phyloP scores from a whole-genome alignment of 148 eudicot genomes.

The Rhododendron kiyosumense region DNA sequence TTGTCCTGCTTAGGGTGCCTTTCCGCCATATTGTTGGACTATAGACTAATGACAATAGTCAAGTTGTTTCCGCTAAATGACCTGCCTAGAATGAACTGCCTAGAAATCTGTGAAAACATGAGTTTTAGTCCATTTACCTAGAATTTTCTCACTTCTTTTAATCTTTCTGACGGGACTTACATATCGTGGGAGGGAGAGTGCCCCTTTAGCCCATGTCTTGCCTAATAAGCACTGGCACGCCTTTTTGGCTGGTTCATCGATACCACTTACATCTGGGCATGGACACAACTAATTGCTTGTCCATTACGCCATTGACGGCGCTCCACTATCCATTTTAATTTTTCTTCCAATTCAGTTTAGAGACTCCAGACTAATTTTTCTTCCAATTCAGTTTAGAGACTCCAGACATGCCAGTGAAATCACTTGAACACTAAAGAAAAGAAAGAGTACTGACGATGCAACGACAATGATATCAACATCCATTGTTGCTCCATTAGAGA shows the following conservation, averaged over 20 bases:
- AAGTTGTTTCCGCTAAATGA: no score
- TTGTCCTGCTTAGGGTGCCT: neutral
- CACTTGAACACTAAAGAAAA: neutral
- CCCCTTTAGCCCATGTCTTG: neutral
- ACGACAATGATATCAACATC: no score
- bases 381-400: neutral
- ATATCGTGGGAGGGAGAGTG: neutral
- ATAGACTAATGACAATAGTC: no score
- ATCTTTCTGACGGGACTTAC: neutral
- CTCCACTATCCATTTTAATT: neutral
- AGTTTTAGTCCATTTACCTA: no score
- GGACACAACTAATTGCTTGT: neutral
- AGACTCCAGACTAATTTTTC: neutral
- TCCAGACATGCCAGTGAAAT: neutral
- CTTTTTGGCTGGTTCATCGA: neutral
- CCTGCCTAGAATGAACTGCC: no score
- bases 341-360: neutral
- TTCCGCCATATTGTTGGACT: no score
- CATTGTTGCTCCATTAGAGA: no score
- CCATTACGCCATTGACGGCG: neutral
- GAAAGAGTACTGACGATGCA: no score
- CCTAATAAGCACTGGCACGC: neutral
- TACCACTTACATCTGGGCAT: neutral
- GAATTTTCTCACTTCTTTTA: neutral
- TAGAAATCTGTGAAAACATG: no score